phyloP scores from a whole-genome alignment of 2,329 filamentous ascomycete species.

The Fusarium papillatum region DNA sequence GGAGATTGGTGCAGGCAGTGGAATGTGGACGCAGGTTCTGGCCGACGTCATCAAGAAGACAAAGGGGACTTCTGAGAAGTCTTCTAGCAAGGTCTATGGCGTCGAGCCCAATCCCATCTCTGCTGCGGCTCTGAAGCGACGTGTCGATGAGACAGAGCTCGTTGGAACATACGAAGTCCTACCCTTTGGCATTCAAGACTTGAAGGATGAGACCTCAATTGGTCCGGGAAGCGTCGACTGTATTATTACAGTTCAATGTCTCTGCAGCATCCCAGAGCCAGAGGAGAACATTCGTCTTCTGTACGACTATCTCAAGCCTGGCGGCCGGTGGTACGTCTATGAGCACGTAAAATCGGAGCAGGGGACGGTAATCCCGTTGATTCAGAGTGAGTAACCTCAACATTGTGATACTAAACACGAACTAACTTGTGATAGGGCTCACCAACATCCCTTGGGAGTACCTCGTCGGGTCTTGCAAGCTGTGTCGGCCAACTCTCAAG shows the following conservation, averaged over 20 bases:
- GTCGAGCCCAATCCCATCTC: slow-evolving; percentile 5
- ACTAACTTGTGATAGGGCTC: not conserved
- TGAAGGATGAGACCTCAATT: not conserved
- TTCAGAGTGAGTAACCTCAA: not conserved
- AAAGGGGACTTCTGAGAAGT: not conserved
- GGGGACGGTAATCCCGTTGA: not conserved
- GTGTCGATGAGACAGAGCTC: not conserved
- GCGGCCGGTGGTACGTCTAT: slow-evolving; percentile 7
- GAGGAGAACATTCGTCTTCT: slow-evolving; percentile 6
- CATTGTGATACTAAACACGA: rapidly evolving
- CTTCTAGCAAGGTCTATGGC: not conserved
- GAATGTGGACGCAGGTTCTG: not conserved
- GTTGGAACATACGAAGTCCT: not conserved
- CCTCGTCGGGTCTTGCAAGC: not conserved
- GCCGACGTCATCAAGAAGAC: not conserved
- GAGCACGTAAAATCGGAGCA: not conserved
- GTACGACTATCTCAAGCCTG: not conserved
- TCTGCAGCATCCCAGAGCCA: slow-evolving; percentile 4
- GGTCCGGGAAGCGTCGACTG: slow-evolving; percentile 1
- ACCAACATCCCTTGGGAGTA: not conserved
- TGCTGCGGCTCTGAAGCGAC: slow-evolving; percentile 1
- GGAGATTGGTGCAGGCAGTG: slow-evolving; percentile 6
- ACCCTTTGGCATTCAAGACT: not conserved
- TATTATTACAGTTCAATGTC: not conserved
- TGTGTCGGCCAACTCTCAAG: not conserved